Conservation (phyloP, 2,329 filamentous ascomycete species). For the Thyridium curvatum region DNA sequence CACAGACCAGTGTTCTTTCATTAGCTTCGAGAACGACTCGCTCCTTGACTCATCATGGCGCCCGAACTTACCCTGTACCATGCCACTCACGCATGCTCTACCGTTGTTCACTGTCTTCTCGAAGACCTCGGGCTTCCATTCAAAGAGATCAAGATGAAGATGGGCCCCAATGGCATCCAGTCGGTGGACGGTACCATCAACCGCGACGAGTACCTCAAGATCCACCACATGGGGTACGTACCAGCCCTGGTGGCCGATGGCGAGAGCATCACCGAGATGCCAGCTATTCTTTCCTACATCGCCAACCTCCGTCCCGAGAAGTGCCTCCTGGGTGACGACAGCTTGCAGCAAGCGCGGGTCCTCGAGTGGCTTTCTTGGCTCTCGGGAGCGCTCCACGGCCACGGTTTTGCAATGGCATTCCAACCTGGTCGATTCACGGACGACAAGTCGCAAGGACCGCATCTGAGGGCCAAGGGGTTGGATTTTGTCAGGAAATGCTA, state of each 20-base stretch:
- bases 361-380: conserved; percentile 25
- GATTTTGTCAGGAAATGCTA: conserved; percentile 19
- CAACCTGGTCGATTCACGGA: conserved; percentile 18
- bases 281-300: conserved; percentile 24
- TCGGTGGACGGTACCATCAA: conserved; percentile 23
- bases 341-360: conserved; percentile 15
- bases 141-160: too few relatives aligned
- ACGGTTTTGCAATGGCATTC: conserved; percentile 16
- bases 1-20: too few relatives aligned
- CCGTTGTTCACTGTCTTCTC: too few relatives aligned
- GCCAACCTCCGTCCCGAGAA: conserved; percentile 12
- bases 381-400: conserved; percentile 21
- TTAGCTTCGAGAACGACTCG: too few relatives aligned
- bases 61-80: too few relatives aligned
- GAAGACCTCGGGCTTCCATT: too few relatives aligned
- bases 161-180: conserved; percentile 2
- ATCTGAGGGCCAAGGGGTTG: conserved; percentile 4
- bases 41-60: too few relatives aligned
- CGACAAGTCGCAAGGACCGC: conserved; percentile 10
- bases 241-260: conserved; percentile 20
- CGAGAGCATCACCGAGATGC: conserved; percentile 22
- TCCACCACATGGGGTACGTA: conserved; percentile 23
- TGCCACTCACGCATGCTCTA: too few relatives aligned
- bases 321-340: conserved; percentile 12
- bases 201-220: conserved; percentile 16